Evolutionary conservation across 2,329 filamentous ascomycete species (phyloP), one percentile per base, ranked within the genome.

Genomic region (Cladosporium sp.): DNA sequence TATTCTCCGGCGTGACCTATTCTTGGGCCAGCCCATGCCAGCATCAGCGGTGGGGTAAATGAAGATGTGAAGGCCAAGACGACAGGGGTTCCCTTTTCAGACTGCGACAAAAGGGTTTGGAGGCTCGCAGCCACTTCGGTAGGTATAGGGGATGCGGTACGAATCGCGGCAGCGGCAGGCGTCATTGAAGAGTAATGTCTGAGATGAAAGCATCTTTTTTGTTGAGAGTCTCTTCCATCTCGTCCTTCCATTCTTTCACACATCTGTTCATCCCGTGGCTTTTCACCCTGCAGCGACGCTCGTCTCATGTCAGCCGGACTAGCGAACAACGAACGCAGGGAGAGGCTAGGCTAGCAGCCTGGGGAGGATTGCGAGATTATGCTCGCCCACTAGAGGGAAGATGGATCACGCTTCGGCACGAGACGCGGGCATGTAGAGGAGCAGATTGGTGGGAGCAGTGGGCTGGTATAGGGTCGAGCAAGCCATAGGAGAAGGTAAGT

Each of bases 351-450:
- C n/a, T n/a, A n/a, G n/a, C n/a, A n/a, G 32, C 15, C n/a, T 22
- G 44, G 20, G 32, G 36, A n/a, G n/a, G n/a, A 32, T 19, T 36
- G 9, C 37, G 45, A 36, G 43, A 48, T 48, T 40, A 48, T 41
- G 37, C 37, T 48, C 45, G 39, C 4, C 36, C 37, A 22, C 45
- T 47, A 47, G 36, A 40, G 17, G 44, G n/a, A n/a, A 22, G 22
- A 47, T 47, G 44, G 37, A 48, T 41, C 37, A 48, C 45, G 45
- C 37, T 41, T 34, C 45, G 45, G 45, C 45, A 48, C 45, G 45
- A 41, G 27, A 36, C 37, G 45, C n/a, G 7, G 24, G 19, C 27
- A 18, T 15, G 37, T 41, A 22, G 37, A 20, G 24, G 45, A 17
- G 12, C 22, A 27, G 37, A 48, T 48, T 48, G 45, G 45, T 47